Conservation (phyloP, 805 yeast species). For the Spathaspora hagerdaliae region DNA sequence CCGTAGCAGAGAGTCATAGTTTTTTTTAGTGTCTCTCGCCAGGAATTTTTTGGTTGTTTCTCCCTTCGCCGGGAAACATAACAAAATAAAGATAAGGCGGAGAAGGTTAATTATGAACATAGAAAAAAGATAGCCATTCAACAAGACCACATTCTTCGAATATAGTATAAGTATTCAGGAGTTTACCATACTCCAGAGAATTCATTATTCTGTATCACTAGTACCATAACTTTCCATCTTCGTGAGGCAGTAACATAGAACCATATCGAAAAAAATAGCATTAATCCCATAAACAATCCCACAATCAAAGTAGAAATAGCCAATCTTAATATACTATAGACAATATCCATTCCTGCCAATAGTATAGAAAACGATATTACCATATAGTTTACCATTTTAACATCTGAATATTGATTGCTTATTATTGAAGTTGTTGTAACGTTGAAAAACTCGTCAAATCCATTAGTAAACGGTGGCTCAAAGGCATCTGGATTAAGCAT, state of each 20-base stretch:
- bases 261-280: conserved; percentile 11
- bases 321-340: conserved; percentile 14
- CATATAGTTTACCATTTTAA: conserved; percentile 1
- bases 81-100: no score
- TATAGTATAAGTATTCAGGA: no score
- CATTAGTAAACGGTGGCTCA: conserved; percentile 23
- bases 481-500: conserved; percentile 18
- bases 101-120: no score
- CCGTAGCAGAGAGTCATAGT: no score
- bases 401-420: conserved; percentile 1
- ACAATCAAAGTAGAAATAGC: conserved; percentile 10
- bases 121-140: no score
- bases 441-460: conserved; percentile 12
- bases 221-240: conserved; percentile 11
- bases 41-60: no score
- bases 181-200: conserved; percentile 4
- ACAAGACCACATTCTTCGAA: no score
- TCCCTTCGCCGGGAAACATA: no score
- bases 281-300: conserved; percentile 10
- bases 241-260: conserved; percentile 9
- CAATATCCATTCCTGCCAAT: conserved; percentile 14
- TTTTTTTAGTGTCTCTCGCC: no score
- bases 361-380: conserved; percentile 2
- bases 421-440: conserved; percentile 3
- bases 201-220: conserved; percentile 5